Conservation (phyloP, 2,329 filamentous ascomycete species). For the Xylaria digitata region DNA sequence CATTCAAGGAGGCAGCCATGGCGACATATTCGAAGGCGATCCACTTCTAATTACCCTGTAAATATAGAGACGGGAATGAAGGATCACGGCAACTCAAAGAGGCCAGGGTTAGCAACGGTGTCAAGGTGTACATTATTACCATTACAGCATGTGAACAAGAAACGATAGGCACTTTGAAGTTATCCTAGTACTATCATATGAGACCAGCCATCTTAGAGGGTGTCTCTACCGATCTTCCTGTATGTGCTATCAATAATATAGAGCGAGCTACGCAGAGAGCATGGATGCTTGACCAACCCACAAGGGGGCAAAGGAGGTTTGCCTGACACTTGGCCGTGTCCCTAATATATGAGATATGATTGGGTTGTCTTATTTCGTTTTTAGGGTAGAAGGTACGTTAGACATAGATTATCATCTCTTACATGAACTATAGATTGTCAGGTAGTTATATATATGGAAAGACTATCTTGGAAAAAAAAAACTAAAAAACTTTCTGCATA, state of each 20-base stretch:
- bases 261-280: not conserved
- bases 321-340: not conserved
- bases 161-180: constrained; percentile 31
- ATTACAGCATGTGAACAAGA: constrained; percentile 48
- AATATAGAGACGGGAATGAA: constrained; percentile 45
- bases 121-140: constrained; percentile 52
- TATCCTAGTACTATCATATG: constrained; percentile 5
- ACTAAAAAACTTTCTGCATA: no score
- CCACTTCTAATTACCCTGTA: constrained; percentile 75
- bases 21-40: constrained; percentile 95
- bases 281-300: not conserved
- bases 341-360: not conserved
- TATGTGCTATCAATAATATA: constrained; percentile 5
- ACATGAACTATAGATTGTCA: constrained; percentile 15
- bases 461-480: not conserved
- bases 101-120: constrained; percentile 48
- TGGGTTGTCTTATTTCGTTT: not conserved
- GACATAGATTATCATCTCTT: constrained; percentile 14
- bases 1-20: constrained; percentile 99
- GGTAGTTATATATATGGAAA: no score
- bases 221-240: not conserved
- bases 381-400: not conserved
- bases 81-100: constrained; percentile 31
- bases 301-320: not conserved
- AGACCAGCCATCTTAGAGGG: not conserved